A percentile compares a stretch with the other conserved stretches of the same genome.
Evolutionary conservation across 148 eudicot species (phyloP).

Genomic region (Bassia scoparia): DNA sequence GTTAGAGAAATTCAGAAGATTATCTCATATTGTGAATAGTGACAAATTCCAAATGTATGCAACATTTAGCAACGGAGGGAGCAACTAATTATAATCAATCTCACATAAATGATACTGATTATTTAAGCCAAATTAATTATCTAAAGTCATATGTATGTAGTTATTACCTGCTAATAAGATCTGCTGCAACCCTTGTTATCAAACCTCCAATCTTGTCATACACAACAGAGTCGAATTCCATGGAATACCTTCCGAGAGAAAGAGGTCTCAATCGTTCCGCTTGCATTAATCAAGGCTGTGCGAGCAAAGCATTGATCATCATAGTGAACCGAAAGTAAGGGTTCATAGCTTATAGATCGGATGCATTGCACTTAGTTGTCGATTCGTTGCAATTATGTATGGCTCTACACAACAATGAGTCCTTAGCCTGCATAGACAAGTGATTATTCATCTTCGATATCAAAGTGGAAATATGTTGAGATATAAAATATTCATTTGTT

Average conservation of each 20-base stretch:
- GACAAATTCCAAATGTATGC: too few relatives aligned
- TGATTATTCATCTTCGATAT: too few relatives aligned
- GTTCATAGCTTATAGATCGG: constrained; percentile 65
- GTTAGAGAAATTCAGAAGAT: too few relatives aligned
- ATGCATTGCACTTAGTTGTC: constrained; percentile 79
- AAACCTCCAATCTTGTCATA: constrained; percentile 71
- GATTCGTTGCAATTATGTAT: constrained; percentile 61
- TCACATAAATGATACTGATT: too few relatives aligned
- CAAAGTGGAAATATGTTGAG: too few relatives aligned
- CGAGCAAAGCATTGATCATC: constrained; percentile 92
- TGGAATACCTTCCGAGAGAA: constrained; percentile 53
- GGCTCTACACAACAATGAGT: constrained; percentile 77
- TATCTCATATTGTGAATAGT: too few relatives aligned
- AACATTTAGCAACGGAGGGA: too few relatives aligned
- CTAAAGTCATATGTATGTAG: background rate
- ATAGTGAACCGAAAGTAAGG: constrained; percentile 88
- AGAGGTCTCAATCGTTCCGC: constrained; percentile 56
- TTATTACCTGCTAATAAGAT: constrained; percentile 61
- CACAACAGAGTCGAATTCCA: constrained; percentile 61
- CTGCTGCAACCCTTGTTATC: constrained; percentile 64
- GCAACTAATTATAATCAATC: too few relatives aligned
- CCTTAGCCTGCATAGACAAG: constrained; percentile 53
- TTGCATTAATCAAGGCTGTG: constrained; percentile 56
- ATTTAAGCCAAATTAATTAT: background rate
- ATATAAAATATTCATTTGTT: background rate